phyloP scores from a whole-genome alignment of 2,329 filamentous ascomycete genomes.

The Orbilia quercus region DNA sequence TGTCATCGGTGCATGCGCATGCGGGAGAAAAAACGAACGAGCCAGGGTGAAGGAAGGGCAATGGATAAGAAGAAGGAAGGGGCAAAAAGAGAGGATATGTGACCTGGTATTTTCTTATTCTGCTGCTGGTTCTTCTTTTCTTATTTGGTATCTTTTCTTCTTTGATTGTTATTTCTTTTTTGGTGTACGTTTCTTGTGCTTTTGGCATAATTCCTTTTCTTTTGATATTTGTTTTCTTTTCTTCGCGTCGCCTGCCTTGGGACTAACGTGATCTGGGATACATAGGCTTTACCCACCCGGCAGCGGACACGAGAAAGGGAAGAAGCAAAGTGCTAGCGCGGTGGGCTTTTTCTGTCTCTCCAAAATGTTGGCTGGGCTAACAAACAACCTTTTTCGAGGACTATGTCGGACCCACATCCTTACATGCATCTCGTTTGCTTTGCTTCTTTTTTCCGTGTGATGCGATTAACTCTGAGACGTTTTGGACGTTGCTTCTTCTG shows the following conservation, averaged over 20 bases:
- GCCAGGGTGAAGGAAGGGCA: slow-evolving; percentile 11
- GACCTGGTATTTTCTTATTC: neutral
- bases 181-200: no score
- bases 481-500: slow-evolving; percentile 45
- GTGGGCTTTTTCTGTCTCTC: neutral
- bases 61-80: slow-evolving; percentile 26
- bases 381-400: neutral
- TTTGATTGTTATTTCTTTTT: no score
- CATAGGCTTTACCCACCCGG: slow-evolving; percentile 56
- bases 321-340: slow-evolving; percentile 39
- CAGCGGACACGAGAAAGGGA: slow-evolving; percentile 53
- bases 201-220: no score
- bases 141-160: no score
- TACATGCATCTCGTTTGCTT: no score
- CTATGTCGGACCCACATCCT: slow-evolving; percentile 16
- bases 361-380: slow-evolving; percentile 38
- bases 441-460: slow-evolving; percentile 31
- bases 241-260: slow-evolving; percentile 45
- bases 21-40: slow-evolving; percentile 39
- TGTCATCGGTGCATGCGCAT: slow-evolving; percentile 57
- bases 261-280: slow-evolving; percentile 57
- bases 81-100: slow-evolving; percentile 28
- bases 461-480: slow-evolving; percentile 39
- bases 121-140: no score
- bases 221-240: slow-evolving; percentile 10